A percentile compares a stretch with the other conserved stretches of the same genome.
phyloP scores from a whole-genome alignment of 495 filamentous ascomycete species.

The Penicillium canariense region DNA sequence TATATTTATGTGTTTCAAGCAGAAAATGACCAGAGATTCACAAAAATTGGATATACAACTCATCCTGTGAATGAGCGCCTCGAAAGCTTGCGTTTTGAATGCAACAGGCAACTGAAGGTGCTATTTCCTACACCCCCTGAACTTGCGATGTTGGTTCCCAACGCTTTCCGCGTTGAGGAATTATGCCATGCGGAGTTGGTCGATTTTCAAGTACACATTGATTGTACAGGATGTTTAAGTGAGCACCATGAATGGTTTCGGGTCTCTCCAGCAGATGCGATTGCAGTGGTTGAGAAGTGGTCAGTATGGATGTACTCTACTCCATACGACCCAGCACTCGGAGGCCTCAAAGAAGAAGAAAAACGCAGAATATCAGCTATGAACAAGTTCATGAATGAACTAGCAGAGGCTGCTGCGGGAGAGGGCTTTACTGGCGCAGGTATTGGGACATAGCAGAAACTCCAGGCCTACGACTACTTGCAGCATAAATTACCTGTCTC shows the following conservation, averaged over 20 bases:
- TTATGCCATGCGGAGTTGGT: conserved; percentile 8
- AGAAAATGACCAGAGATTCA: neutral
- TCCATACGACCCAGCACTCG: neutral
- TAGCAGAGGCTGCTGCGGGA: no score
- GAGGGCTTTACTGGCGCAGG: no score
- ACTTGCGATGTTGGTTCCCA: neutral
- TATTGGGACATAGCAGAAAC: no score
- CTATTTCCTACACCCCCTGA: neutral
- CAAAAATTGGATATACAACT: conserved; percentile 2
- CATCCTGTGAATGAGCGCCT: neutral
- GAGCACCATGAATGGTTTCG: conserved; percentile 5
- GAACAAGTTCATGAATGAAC: neutral
- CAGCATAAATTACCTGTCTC: no score
- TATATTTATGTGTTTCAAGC: neutral
- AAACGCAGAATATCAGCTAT: neutral
- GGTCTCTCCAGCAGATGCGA: conserved; percentile 1
- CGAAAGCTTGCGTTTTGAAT: neutral
- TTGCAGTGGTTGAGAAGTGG: conserved; percentile 7
- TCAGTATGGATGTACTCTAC: conserved; percentile 1
- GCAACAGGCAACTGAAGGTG: neutral
- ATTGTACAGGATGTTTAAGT: conserved; percentile 4
- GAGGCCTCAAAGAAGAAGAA: neutral
- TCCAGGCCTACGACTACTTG: neutral
- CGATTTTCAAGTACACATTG: neutral
- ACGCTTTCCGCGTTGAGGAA: conserved; percentile 4